These are phyloP conservation scores for Mycocentrospora acerina DNA, from an alignment of 2,329 filamentous ascomycete species.

Conservation along the genomic window DNA sequence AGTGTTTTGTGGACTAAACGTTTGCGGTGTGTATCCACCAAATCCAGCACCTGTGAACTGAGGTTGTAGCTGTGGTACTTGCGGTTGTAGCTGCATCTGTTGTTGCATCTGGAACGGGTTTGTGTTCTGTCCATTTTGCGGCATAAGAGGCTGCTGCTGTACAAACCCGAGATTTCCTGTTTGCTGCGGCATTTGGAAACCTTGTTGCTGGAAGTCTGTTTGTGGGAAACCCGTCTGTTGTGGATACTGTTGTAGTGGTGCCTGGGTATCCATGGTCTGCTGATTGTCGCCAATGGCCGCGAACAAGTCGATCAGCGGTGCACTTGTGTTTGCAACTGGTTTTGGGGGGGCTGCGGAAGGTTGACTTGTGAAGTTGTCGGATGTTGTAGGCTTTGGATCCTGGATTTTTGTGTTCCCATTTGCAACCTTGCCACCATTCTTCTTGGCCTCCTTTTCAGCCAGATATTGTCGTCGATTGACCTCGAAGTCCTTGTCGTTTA, in stretches of 20 bases:
- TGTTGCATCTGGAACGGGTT: constrained; percentile 85
- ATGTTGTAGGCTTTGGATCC: constrained; percentile 34
- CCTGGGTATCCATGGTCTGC: constrained; percentile 38
- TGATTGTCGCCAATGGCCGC: constrained; percentile 38
- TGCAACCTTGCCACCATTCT: constrained; percentile 47
- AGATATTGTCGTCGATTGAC: constrained; percentile 89
- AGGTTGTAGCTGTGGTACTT: constrained; percentile 53
- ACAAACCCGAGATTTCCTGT: constrained; percentile 28
- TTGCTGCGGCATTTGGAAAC: constrained; percentile 47
- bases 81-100: constrained; percentile 54
- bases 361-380: constrained; percentile 23
- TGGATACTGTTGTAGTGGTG: constrained; percentile 36
- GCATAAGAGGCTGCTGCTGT: constrained; percentile 56
- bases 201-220: constrained; percentile 25
- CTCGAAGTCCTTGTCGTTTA: constrained; percentile 94
- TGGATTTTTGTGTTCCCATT: constrained; percentile 42
- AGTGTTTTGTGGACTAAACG: constrained; percentile 48
- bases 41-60: constrained; percentile 77
- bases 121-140: constrained; percentile 65
- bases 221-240: constrained; percentile 31
- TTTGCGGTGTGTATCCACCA: constrained; percentile 73
- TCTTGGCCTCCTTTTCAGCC: constrained; percentile 77
- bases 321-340: constrained; percentile 14
- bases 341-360: constrained; percentile 21
- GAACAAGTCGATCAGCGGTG: constrained; percentile 39